Conservation (phyloP, 805 yeast genomes). For the Pichia rugopelliculosa region DNA sequence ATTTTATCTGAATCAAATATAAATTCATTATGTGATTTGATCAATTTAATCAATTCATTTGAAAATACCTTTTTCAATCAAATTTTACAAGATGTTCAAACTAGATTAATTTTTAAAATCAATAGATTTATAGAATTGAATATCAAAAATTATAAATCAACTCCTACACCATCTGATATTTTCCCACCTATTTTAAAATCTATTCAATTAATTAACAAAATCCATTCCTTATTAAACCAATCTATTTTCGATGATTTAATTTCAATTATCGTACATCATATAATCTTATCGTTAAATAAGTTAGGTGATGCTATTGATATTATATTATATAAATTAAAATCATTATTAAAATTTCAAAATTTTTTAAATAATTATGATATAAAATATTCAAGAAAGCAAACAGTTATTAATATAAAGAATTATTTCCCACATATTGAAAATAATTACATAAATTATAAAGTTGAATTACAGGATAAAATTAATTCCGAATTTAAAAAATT, state of each 20-base stretch:
- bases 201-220: slow-evolving; percentile 60
- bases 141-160: slow-evolving; percentile 59
- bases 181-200: slow-evolving; percentile 72
- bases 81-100: slow-evolving; percentile 67
- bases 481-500: slow-evolving; percentile 27
- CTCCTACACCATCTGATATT: slow-evolving; percentile 17
- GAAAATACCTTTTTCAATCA: slow-evolving; percentile 64
- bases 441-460: slow-evolving; percentile 69
- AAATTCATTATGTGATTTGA: slow-evolving; percentile 62
- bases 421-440: neutral
- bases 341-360: slow-evolving; percentile 60
- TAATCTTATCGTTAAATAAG: slow-evolving; percentile 53
- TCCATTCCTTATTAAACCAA: slow-evolving; percentile 73
- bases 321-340: slow-evolving; percentile 61
- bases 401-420: slow-evolving; percentile 52
- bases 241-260: slow-evolving; percentile 83
- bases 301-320: slow-evolving; percentile 50
- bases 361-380: slow-evolving; percentile 74
- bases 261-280: slow-evolving; percentile 74
- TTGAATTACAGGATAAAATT: slow-evolving; percentile 66
- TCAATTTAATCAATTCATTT: slow-evolving; percentile 60
- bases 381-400: slow-evolving; percentile 63
- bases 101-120: slow-evolving; percentile 71
- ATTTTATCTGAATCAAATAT: slow-evolving; percentile 68
- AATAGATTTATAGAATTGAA: slow-evolving; percentile 66